Evolutionary conservation across 1,139 yeast species (phyloP).

Genomic region (Meyerozyma sp.): DNA sequence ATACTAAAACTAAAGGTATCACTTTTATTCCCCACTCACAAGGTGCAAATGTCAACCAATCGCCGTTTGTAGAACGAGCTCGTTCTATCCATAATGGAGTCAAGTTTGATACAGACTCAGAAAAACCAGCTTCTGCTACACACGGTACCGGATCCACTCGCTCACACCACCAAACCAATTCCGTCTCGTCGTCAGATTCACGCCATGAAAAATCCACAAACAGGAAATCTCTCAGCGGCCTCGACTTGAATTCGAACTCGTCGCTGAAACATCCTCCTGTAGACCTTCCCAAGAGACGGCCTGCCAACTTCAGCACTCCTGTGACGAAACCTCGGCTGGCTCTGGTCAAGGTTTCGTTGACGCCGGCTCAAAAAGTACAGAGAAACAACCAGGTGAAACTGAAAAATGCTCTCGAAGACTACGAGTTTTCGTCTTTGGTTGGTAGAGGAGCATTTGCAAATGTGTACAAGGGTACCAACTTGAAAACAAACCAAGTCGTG

Average conservation of each 20-base stretch:
- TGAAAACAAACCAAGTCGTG: constrained; percentile 59
- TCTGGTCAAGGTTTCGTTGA: constrained; percentile 41
- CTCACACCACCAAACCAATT: not conserved
- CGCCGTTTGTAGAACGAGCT: constrained; percentile 23
- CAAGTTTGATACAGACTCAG: not conserved
- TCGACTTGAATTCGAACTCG: not conserved
- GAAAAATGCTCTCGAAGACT: constrained; percentile 46
- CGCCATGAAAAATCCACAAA: not conserved
- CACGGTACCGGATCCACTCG: not conserved
- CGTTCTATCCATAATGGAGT: constrained; percentile 11
- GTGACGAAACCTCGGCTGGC: constrained; percentile 20
- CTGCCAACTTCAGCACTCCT: not conserved
- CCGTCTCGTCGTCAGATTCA: no score
- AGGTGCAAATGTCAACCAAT: constrained; percentile 6
- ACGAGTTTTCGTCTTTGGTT: constrained; percentile 53
- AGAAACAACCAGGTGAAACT: constrained; percentile 34
- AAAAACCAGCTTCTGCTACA: no score
- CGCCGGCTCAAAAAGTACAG: constrained; percentile 51
- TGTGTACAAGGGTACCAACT: constrained; percentile 65
- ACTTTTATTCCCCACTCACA: constrained; percentile 9
- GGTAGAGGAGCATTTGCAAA: constrained; percentile 82
- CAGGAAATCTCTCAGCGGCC: not conserved
- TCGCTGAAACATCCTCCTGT: not conserved
- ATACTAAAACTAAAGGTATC: constrained; percentile 27
- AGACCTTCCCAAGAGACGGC: not conserved